These are phyloP conservation scores for Dianthus caryophyllus DNA, from an alignment of 148 eudicot genomes.

Conservation along the genomic window DNA sequence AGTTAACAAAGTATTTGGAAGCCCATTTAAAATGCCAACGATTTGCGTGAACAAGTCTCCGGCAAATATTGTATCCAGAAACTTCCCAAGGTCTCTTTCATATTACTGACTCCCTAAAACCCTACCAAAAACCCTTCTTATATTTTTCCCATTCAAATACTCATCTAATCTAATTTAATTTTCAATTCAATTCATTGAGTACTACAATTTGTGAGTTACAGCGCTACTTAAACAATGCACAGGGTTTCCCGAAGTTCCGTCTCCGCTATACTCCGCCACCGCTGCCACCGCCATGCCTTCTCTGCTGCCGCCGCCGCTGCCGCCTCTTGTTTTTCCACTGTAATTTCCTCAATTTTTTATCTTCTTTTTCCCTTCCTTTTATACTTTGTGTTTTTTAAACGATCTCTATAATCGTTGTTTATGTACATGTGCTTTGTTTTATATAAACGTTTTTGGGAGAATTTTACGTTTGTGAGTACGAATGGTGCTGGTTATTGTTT, in stretches of 20 bases:
- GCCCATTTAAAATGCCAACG: too few species aligned
- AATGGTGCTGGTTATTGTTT: too few species aligned
- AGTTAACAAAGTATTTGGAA: too few species aligned
- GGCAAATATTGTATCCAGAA: too few species aligned
- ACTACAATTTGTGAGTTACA: not conserved
- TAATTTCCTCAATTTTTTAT: conserved; percentile 10
- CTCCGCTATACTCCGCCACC: conserved; percentile 43
- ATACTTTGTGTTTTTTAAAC: not conserved
- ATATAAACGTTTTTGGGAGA: too few species aligned
- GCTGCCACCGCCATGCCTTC: conserved; percentile 27
- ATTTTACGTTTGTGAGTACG: too few species aligned
- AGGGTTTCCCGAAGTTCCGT: conserved; percentile 58
- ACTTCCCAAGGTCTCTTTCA: conserved; percentile 31
- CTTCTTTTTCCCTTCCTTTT: not conserved
- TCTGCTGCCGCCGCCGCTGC: conserved; percentile 35
- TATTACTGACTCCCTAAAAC: conserved; percentile 29
- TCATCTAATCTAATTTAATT: not conserved
- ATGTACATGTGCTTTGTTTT: too few species aligned
- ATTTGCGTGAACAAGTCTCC: too few species aligned
- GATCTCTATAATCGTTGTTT: too few species aligned
- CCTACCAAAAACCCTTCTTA: conserved; percentile 27
- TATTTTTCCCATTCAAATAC: not conserved
- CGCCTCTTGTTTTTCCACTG: conserved; percentile 23
- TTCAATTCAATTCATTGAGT: not conserved
- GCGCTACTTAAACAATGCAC: conserved; percentile 38